phyloP scores from a whole-genome alignment of 306 rosid species.

The Betula pendula region DNA sequence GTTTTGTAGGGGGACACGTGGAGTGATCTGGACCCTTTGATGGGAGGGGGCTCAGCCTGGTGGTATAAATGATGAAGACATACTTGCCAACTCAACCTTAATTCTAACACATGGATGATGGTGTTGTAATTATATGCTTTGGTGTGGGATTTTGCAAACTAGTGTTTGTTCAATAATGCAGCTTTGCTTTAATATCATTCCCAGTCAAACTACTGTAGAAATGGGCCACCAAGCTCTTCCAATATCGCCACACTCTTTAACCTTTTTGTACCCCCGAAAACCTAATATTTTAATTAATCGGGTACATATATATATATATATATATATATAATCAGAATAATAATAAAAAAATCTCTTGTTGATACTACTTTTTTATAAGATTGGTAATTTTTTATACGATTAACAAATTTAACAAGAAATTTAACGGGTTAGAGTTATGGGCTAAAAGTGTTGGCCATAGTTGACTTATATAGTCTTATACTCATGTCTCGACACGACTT shows the following conservation, averaged over 20 bases:
- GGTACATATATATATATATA: too few species aligned
- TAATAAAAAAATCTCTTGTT: neutral
- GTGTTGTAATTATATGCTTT: conserved; percentile 24
- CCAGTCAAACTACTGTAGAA: conserved; percentile 26
- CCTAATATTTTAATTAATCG: too few species aligned
- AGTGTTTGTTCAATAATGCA: conserved; percentile 23
- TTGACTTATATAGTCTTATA: too few species aligned
- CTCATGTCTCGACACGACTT: too few species aligned
- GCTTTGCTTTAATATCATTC: conserved; percentile 1
- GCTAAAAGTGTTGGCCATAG: too few species aligned
- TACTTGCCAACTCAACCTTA: conserved; percentile 36
- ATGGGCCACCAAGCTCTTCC: conserved; percentile 19
- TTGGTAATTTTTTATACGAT: too few species aligned
- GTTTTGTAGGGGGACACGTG: conserved; percentile 19
- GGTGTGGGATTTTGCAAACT: conserved; percentile 18
- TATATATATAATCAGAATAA: too few species aligned
- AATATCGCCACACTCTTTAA: neutral
- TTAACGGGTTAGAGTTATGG: too few species aligned
- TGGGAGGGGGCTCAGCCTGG: conserved; percentile 10
- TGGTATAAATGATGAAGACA: conserved; percentile 39
- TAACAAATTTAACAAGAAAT: too few species aligned
- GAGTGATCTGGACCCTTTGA: conserved; percentile 12
- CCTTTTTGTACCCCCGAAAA: neutral
- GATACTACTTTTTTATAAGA: neutral
- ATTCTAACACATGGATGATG: conserved; percentile 4